phyloP scores from a whole-genome alignment of 768 basidiomycete genomes.

The Lactarius hengduanensis region DNA sequence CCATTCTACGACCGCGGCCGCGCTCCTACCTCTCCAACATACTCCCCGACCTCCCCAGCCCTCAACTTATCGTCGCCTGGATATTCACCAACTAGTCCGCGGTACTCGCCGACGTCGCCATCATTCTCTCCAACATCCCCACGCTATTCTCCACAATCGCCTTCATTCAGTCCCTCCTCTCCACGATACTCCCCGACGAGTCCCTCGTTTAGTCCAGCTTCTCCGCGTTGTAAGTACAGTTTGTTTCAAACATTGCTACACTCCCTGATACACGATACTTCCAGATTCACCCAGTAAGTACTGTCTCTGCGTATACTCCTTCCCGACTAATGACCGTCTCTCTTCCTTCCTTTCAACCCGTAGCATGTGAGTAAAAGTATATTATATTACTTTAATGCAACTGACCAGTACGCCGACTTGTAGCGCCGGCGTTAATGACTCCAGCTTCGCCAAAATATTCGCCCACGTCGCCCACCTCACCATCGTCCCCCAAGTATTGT shows the following conservation, averaged over 20 bases:
- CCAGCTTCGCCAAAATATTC: slow-evolving; percentile 92
- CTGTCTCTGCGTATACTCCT: slow-evolving; percentile 11
- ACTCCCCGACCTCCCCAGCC: slow-evolving; percentile 85
- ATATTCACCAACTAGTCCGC: slow-evolving; percentile 65
- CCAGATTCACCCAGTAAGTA: slow-evolving; percentile 80
- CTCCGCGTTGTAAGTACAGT: slow-evolving; percentile 72
- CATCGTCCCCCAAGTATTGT: slow-evolving; percentile 93
- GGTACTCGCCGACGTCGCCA: slow-evolving; percentile 83
- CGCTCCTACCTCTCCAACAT: slow-evolving; percentile 73
- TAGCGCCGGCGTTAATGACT: slow-evolving; percentile 79
- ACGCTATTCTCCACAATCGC: slow-evolving; percentile 87
- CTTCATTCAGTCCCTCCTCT: slow-evolving; percentile 89
- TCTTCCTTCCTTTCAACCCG: slow-evolving; percentile 15
- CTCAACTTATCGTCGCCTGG: slow-evolving; percentile 80
- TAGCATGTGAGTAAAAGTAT: slow-evolving; percentile 58
- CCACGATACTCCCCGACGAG: slow-evolving; percentile 87
- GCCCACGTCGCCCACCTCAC: slow-evolving; percentile 91
- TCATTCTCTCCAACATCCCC: slow-evolving; percentile 90
- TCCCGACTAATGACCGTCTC: slow-evolving; percentile 32
- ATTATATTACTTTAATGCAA: slow-evolving; percentile 2
- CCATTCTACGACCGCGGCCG: slow-evolving; percentile 73
- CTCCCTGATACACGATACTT: slow-evolving; percentile 16
- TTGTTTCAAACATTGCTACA: slow-evolving; percentile 26
- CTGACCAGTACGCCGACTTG: slow-evolving; percentile 24
- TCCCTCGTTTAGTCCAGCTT: slow-evolving; percentile 83